Conservation (phyloP, 768 basidiomycete species). For the Terana coerulea region DNA sequence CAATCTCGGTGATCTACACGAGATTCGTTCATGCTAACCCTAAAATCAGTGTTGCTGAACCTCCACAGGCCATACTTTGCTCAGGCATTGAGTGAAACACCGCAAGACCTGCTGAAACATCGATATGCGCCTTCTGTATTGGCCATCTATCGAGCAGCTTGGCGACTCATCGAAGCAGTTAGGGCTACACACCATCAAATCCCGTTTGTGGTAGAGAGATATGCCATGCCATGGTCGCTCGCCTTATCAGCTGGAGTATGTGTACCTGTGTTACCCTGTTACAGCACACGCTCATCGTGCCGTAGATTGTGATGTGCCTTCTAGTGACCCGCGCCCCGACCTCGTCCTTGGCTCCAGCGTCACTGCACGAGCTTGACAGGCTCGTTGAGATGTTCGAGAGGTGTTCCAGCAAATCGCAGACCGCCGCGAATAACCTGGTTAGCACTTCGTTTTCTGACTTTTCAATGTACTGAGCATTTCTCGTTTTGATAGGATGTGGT, state of each 20-base stretch:
- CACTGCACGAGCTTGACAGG: constrained; percentile 33
- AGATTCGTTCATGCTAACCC: constrained; percentile 10
- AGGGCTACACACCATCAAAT: constrained; percentile 37
- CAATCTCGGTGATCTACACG: background rate
- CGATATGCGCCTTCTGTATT: constrained; percentile 66
- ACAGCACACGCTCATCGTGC: background rate
- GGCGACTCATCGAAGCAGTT: constrained; percentile 55
- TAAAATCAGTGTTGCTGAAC: constrained; percentile 48
- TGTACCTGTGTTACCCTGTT: constrained; percentile 4
- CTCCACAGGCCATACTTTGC: constrained; percentile 68
- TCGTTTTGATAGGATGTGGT: constrained; percentile 23
- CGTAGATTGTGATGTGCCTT: constrained; percentile 41
- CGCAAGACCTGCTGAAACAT: constrained; percentile 54
- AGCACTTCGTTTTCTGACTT: background rate
- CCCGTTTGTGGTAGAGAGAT: constrained; percentile 40
- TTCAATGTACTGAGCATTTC: background rate
- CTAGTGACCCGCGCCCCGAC: constrained; percentile 34
- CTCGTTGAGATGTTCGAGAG: constrained; percentile 29
- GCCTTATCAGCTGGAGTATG: constrained; percentile 62
- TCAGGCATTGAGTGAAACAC: constrained; percentile 58
- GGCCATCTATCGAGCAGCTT: constrained; percentile 69
- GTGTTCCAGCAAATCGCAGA: constrained; percentile 20
- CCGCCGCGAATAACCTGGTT: constrained; percentile 26
- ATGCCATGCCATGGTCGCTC: constrained; percentile 62
- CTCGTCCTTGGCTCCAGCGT: constrained; percentile 32